Percentiles rank a stretch among this genome's conserved stretches.
Evolutionary conservation across 352 stramenopile genomes (phyloP).

Genomic region (Peronospora tabacina): DNA sequence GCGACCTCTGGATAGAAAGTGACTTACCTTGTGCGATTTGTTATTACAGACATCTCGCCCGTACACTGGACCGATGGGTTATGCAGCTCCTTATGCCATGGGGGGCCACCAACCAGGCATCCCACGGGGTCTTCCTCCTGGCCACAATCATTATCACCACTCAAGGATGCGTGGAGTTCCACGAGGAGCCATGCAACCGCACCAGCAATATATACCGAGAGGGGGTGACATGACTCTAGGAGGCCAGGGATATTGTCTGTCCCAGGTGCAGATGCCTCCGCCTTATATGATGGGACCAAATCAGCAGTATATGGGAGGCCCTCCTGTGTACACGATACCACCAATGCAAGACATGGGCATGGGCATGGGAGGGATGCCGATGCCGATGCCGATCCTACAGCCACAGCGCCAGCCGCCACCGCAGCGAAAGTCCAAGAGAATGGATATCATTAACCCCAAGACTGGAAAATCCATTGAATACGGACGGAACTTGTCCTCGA

Average conservation of each 20-base stretch:
- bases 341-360: conserved; percentile 42
- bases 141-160: conserved; percentile 32
- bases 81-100: conserved; percentile 28
- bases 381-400: conserved; percentile 30
- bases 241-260: conserved; percentile 39
- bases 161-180: conserved; percentile 32
- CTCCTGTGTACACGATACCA: conserved; percentile 38
- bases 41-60: conserved; percentile 23
- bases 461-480: conserved; percentile 38
- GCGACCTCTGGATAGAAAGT: not conserved
- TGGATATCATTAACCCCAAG: conserved; percentile 50
- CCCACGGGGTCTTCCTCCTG: conserved; percentile 35
- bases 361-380: conserved; percentile 32
- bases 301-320: conserved; percentile 31
- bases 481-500: conserved; percentile 13
- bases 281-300: conserved; percentile 42
- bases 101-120: conserved; percentile 29
- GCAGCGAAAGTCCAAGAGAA: conserved; percentile 41
- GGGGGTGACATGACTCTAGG: conserved; percentile 34
- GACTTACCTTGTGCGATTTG: not conserved
- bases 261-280: conserved; percentile 37
- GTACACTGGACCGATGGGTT: conserved; percentile 40
- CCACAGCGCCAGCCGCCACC: conserved; percentile 31
- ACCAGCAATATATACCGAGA: conserved; percentile 36
- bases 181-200: conserved; percentile 29